phyloP scores from a whole-genome alignment of 805 yeast genomes.

The Wickerhamomyces chambardii region DNA sequence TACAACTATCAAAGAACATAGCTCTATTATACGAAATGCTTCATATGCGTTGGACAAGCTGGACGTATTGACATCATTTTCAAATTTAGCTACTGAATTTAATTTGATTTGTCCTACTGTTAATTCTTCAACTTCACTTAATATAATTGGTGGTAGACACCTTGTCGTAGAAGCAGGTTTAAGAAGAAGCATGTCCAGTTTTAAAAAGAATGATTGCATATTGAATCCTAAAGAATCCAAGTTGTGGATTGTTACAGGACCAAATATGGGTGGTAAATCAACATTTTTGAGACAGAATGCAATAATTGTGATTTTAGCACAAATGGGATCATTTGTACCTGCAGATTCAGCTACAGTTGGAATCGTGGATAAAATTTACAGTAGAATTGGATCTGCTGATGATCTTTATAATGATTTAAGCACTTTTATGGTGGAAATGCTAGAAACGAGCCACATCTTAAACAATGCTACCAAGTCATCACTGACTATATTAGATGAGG shows the following conservation, averaged over 20 bases:
- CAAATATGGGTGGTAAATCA: conserved; percentile 97
- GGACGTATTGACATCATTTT: conserved; percentile 70
- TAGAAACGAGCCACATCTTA: conserved; percentile 82
- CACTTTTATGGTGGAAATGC: conserved; percentile 95
- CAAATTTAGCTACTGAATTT: conserved; percentile 60
- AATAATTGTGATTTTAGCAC: conserved; percentile 78
- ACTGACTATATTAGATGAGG: conserved; percentile 86
- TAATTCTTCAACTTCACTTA: conserved; percentile 34
- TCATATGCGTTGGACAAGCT: conserved; percentile 40
- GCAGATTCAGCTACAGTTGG: conserved; percentile 69
- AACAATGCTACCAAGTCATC: conserved; percentile 73
- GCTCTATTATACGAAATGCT: neutral
- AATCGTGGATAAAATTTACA: conserved; percentile 82
- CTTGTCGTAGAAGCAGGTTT: conserved; percentile 78
- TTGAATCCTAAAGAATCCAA: conserved; percentile 46
- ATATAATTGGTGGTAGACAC: conserved; percentile 67
- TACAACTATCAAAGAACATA: no score
- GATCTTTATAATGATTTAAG: conserved; percentile 93
- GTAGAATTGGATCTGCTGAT: conserved; percentile 97
- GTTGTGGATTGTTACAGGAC: conserved; percentile 84
- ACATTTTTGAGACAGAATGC: conserved; percentile 89
- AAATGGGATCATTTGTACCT: conserved; percentile 86
- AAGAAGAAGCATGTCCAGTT: conserved; percentile 20
- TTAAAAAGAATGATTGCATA: conserved; percentile 78
- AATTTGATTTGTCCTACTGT: conserved; percentile 59